Evolutionary conservation across 495 filamentous ascomycete species (phyloP), one percentile per base, ranked within the genome.

Genomic region (Tuber indicum): DNA sequence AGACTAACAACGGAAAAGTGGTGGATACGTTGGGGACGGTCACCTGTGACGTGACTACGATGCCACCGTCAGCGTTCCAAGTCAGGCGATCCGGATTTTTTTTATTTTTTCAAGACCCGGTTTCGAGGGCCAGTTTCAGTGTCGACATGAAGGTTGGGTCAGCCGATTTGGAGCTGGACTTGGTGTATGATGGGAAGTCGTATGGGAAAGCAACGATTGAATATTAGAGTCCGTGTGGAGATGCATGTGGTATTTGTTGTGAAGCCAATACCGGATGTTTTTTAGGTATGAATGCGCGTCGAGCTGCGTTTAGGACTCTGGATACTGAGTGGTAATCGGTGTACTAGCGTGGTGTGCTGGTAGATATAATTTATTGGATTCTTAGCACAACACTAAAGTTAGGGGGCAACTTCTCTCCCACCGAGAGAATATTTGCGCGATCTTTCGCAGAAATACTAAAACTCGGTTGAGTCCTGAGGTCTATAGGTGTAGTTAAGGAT

Each of bases 11-110:
- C 3, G 52, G 23, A 39, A 36, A 5, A 78, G 77, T 43, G 52
- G 75, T 78, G 16, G 46, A 70, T 42, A 2, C 19, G 2, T 23
- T 77, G 7, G 77, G 77, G 21, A 43, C n/a, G 36, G 52, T 78
- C 52, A 71, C 39, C n/a, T 58, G 43, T 21, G 52, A 77, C 41
- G 45, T 78, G 17, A 71, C 71, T 23, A 32, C 42, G 23, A 42
- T 78, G 9, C 71, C 75, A 41, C 39, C 43, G 26, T 78, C 77
- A 3, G 71, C n/a, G 21, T 78, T 78, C 39, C 47, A 70, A 9
- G 6, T 42, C n/a, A n/a, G 58, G 23, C 21, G 39, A 26, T 10
- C 23, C 12, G 58, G 5, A 4, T 21, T 32, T 10, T 42, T 7
- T 10, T 42, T 7, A 23, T 36, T n/a, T 58, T 74, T 62, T 70